A percentile compares a stretch with the other conserved stretches of the same genome.
Evolutionary conservation across 2,329 filamentous ascomycete species (phyloP).

Genomic region (Amauroascus verrucosus): DNA sequence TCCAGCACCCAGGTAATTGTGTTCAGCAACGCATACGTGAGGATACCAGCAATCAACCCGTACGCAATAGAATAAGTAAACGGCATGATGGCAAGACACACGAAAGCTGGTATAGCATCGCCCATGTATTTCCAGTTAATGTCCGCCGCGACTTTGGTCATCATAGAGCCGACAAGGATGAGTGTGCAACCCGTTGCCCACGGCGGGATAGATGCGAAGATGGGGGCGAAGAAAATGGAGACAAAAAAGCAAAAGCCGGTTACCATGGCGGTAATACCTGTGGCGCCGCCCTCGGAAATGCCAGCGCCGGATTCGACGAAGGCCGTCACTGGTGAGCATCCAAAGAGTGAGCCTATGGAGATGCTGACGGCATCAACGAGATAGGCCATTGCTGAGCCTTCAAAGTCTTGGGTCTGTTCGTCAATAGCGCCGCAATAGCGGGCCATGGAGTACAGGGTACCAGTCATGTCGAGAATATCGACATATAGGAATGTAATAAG

Average conservation of each 20-base stretch:
- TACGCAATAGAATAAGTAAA: constrained; percentile 86
- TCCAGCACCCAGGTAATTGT: constrained; percentile 58
- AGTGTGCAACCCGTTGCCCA: constrained; percentile 88
- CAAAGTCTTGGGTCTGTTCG: constrained; percentile 74
- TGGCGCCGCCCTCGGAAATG: constrained; percentile 77
- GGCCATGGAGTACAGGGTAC: constrained; percentile 83
- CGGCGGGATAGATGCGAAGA: constrained; percentile 78
- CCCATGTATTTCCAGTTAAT: constrained; percentile 86
- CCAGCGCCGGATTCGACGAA: constrained; percentile 85
- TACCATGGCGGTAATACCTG: constrained; percentile 69
- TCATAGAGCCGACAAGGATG: constrained; percentile 77
- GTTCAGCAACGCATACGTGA: constrained; percentile 68
- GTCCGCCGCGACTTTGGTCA: constrained; percentile 65
- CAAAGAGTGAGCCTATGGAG: constrained; percentile 68
- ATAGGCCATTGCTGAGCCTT: constrained; percentile 73
- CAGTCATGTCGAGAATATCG: constrained; percentile 78
- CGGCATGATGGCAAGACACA: constrained; percentile 76
- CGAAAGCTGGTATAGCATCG: constrained; percentile 72
- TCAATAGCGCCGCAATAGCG: constrained; percentile 72
- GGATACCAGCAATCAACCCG: constrained; percentile 70
- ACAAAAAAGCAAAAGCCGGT: constrained; percentile 78
- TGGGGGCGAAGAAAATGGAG: constrained; percentile 78
- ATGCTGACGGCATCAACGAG: constrained; percentile 72
- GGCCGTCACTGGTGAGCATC: constrained; percentile 70
- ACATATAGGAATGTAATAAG: constrained; percentile 85